These are phyloP conservation scores for Globisporangium viniferum DNA, from an alignment of 352 stramenopile genomes.

Conservation along the genomic window DNA sequence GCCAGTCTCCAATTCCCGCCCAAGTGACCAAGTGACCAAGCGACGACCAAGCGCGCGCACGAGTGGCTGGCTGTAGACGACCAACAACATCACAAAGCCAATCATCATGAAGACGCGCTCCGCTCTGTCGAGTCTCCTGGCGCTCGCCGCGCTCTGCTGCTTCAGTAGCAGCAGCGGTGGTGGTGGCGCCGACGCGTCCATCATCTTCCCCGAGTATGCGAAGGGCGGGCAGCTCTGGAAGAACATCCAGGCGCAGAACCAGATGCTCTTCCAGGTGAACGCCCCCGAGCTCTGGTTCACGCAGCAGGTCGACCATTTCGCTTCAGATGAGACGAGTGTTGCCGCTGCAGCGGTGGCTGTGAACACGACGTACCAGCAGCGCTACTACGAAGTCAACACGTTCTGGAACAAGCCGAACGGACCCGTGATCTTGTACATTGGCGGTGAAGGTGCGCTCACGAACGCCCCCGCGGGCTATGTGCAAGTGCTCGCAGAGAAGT, in stretches of 20 bases:
- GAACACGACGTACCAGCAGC: conserved; percentile 61
- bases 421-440: conserved; percentile 84
- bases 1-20: neutral
- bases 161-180: no score
- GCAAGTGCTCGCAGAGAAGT: conserved; percentile 67
- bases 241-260: conserved; percentile 45
- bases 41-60: neutral
- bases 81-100: neutral
- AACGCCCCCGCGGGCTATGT: conserved; percentile 63
- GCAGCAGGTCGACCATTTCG: conserved; percentile 69
- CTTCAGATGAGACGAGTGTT: neutral
- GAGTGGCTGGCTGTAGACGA: neutral
- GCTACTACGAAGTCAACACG: conserved; percentile 71
- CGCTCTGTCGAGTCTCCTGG: neutral
- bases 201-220: conserved; percentile 37
- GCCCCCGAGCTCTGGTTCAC: conserved; percentile 60
- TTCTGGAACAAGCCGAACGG: conserved; percentile 49
- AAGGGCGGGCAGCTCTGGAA: conserved; percentile 50
- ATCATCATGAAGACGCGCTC: neutral
- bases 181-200: neutral
- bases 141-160: neutral
- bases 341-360: neutral
- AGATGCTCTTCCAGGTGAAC: conserved; percentile 36
- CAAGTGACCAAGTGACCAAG: neutral
- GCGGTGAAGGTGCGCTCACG: conserved; percentile 69